Base-by-base conservation (phyloP, 2,329 filamentous ascomycete genomes). In the Didymosphaeria variabile region DNA sequence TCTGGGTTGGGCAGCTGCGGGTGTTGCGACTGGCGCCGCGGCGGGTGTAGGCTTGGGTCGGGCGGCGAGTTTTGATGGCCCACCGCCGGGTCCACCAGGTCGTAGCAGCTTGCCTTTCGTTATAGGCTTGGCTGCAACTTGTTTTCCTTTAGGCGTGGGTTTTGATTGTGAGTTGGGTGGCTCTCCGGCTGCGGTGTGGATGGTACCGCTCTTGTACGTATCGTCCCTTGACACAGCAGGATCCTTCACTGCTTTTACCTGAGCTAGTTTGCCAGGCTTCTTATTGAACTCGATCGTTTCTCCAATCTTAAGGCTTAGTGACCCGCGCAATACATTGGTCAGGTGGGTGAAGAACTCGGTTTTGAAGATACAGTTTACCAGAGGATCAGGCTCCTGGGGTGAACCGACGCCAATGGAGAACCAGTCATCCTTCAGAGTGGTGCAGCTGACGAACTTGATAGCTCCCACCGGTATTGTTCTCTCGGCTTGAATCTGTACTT, bases 321-420 rank as follows among this genome's bases (percentile, higher is more conserved):
- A 89, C 9, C 91, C 92, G 3, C 91, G 89, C 79, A 96, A 91
- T 55, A 89, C 88, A 54, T 88, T 89, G 74, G 90, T 88, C 81
- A 99, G 89, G 65, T 97, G 94, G 0, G 94, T 96, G 75, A 98
- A 97, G 79, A 99, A 90, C 74, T 99, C 95, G 0, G 95, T 99
- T 83, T 99, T 99, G 79, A 99, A 89, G 21, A 97, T 83, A 74
- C 95, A 99, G 80, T 90, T 97, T 72, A 99, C 80, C 23, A 99
- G 84, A n/a, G 95, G 93, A 78, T 99, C 95, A 0, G 95, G 86
- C 76, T 98, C 94, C 74, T 97, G 93, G 9, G 90, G 90, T 34
- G 94, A 94, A n/a, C 92, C 93, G 47, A 96, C 86, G 3, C 94
- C 92, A 38, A 99, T 84, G 1, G 94, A 93, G 79, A 99, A 97